Evolutionary conservation across 2,329 filamentous ascomycete species (phyloP).

Genomic region (Phaeosphaeriaceae sp.): DNA sequence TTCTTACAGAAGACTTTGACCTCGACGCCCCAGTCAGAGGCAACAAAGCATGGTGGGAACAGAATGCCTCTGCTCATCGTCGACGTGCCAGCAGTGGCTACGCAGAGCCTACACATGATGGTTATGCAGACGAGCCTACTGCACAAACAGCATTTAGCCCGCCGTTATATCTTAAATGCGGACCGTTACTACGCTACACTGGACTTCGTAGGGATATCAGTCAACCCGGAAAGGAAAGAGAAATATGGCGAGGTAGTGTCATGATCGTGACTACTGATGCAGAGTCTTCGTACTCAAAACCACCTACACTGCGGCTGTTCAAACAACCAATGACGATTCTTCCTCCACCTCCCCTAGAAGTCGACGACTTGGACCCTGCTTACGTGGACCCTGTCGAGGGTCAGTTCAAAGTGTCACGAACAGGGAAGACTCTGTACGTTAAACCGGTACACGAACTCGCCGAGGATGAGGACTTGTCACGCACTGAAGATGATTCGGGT

Average conservation of each 20-base stretch:
- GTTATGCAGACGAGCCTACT: slow-evolving; percentile 69
- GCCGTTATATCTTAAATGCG: slow-evolving; percentile 83
- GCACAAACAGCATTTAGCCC: slow-evolving; percentile 80
- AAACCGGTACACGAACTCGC: slow-evolving; percentile 86
- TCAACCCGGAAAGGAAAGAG: slow-evolving; percentile 61
- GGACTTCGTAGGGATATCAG: slow-evolving; percentile 71
- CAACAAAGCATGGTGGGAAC: slow-evolving; percentile 77
- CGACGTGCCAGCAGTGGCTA: slow-evolving; percentile 41
- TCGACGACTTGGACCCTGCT: slow-evolving; percentile 74
- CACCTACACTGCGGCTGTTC: slow-evolving; percentile 81
- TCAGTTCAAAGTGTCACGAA: slow-evolving; percentile 81
- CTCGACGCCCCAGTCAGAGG: slow-evolving; percentile 43
- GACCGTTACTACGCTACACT: slow-evolving; percentile 87
- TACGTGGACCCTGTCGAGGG: slow-evolving; percentile 91
- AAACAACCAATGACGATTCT: slow-evolving; percentile 83
- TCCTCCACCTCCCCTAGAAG: slow-evolving; percentile 74
- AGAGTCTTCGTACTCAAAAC: slow-evolving; percentile 80
- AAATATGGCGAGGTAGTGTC: slow-evolving; percentile 90
- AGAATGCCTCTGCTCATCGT: slow-evolving; percentile 54
- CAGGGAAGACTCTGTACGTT: slow-evolving; percentile 86
- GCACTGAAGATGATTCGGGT: slow-evolving; percentile 78
- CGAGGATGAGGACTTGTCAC: slow-evolving; percentile 78
- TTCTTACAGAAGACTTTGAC: slow-evolving; percentile 53
- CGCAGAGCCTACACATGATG: slow-evolving; percentile 63
- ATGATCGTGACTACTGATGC: slow-evolving; percentile 94